Evolutionary conservation across 345 rosid species (phyloP), one percentile per base, ranked within the genome.

Genomic region (Salix udensis): DNA sequence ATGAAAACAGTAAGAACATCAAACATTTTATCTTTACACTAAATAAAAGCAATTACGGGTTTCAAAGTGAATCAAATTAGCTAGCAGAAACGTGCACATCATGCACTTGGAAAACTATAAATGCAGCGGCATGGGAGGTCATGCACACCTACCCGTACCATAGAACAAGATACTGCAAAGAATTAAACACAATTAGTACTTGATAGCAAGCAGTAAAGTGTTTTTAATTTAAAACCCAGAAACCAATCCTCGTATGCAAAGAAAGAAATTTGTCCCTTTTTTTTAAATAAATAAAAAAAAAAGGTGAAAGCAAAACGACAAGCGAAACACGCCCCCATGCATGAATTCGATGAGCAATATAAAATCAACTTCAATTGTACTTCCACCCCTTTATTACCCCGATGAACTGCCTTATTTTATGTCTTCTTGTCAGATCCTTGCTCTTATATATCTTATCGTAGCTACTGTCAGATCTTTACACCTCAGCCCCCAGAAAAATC

Each of bases 361-460:
- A 74, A 77, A 82, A 77, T 65, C 18, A 46, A 78, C 70, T 82
- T 82, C 77, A 60, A 21, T 8, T 75, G 85, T 82, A 82, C 85
- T 82, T 82, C 18, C 76, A 61, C 23, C n/a, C 12, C 42, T 70
- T 60, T 58, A 28, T 71, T 70, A 21, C 8, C 66, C 24, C 70
- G 50, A 36, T 9, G 44, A 50, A 53, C 71, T 48, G 37, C 62
- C 7, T 31, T 62, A n/a, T 46, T 77, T 70, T 70, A 68, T 23
- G 9, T 12, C 30, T 36, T 61, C 8, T 52, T 18, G 58, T 52
- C 58, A 52, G 7, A 40, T 23, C 11, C 6, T 42, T 46, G 26
- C 16, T 1, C 46, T 39, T 26, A 40, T 0, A 39, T 2, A 26
- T 30, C 6, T 46, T 31, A 70, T 5, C 14, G 4, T 4, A 14